Evolutionary conservation across 2,329 filamentous ascomycete species (phyloP), one percentile per base, ranked within the genome.

Genomic region (Blastomyces gilchristii): DNA sequence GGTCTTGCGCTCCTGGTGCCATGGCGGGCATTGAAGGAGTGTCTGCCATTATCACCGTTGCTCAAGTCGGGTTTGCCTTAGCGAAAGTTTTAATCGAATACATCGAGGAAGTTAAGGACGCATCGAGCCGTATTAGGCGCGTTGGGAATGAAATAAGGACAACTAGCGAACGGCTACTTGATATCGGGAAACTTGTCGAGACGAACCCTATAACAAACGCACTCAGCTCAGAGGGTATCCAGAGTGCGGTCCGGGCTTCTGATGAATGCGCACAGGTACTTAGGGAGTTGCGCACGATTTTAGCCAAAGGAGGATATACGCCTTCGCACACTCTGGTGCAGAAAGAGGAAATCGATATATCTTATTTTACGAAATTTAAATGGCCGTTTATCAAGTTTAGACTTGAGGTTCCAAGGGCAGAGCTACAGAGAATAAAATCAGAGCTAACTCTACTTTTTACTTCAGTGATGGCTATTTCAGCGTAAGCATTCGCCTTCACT

Each of bases 31-130:
- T 67, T 22, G 66, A 65, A 22, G 56, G 53, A 64, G 62, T 60
- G 18, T 63, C 63, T 49, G 65, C 63, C 37, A 66, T 67, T 52
- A 45, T 67, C 43, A 47, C 41, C 37, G 58, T 67, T 43, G 61
- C 62, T 49, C 45, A 65, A 18, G 22, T 65, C 34, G 68, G 68
- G 52, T 53, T 69, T 25, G 65, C 65, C 65, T 63, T 68, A 8
- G 58, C 68, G 53, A 67, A 65, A 54, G 65, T 64, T 61, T 43
- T 70, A 25, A 43, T 68, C 34, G 61, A 58, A 11, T 66, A 65
- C 43, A 60, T 66, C 3, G 57, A 57, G 8, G 62, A 63, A 54
- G 66, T 66, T 39, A 61, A 62, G 52, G 59, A 63, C 31, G 65
- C 65, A 1, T 50, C 52, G 3, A 52, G 45, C 7, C 56, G 57